Percentiles rank a stretch among this genome's conserved stretches.
phyloP scores from a whole-genome alignment of 345 rosid genomes.

The Pseudoturritis turrita region DNA sequence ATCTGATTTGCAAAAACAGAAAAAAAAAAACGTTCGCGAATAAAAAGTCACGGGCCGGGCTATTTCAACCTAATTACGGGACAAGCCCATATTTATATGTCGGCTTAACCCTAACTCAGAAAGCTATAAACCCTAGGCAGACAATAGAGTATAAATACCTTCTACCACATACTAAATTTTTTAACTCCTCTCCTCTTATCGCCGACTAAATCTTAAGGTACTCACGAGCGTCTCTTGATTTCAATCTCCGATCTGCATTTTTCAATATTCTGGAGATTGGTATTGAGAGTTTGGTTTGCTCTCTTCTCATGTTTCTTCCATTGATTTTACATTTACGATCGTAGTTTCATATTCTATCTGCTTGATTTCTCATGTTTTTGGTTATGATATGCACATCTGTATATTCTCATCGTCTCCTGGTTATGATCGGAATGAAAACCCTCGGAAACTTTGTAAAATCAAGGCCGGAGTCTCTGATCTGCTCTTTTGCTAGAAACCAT shows the following conservation, averaged over 20 bases:
- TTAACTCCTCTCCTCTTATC: background rate
- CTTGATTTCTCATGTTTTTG: background rate
- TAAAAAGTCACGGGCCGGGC: too few species aligned
- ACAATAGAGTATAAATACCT: background rate
- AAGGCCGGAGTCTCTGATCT: constrained; percentile 23
- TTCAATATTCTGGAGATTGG: background rate
- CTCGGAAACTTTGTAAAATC: constrained; percentile 6
- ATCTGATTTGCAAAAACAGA: too few species aligned
- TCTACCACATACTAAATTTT: background rate
- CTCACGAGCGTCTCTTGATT: background rate
- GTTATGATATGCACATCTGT: background rate
- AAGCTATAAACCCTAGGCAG: background rate
- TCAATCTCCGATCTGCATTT: background rate
- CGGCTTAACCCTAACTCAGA: background rate
- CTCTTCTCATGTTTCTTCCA: background rate
- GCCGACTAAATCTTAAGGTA: background rate
- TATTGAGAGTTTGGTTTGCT: background rate
- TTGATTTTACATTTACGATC: background rate
- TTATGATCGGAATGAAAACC: constrained; percentile 20
- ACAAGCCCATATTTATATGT: background rate
- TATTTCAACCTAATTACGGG: background rate
- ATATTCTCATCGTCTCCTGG: background rate
- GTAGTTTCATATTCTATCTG: background rate
- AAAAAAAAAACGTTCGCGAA: too few species aligned
- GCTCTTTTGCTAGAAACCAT: constrained; percentile 12